phyloP scores from a whole-genome alignment of 176 grass and related monocot species.

The Juncus inflexus region DNA sequence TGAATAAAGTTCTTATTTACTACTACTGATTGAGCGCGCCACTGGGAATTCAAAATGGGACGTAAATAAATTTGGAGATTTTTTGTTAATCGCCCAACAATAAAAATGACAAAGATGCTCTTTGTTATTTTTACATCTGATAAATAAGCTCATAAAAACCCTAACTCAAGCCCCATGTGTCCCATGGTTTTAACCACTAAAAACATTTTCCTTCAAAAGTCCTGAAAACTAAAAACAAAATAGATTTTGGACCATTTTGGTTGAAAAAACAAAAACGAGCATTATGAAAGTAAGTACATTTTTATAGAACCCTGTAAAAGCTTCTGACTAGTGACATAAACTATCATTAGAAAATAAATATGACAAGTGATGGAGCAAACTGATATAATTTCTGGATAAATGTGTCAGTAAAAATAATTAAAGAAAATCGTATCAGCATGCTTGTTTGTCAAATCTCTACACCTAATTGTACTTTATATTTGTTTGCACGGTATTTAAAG shows the following conservation, averaged over 20 bases:
- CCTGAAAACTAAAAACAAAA: conserved; percentile 9
- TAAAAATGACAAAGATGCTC: conserved; percentile 23
- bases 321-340: background rate
- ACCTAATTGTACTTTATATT: conserved; percentile 24
- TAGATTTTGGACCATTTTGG: background rate
- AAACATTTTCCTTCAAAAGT: background rate
- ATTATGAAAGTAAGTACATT: background rate
- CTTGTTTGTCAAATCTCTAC: background rate
- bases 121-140: conserved; percentile 28
- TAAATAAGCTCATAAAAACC: conserved; percentile 14
- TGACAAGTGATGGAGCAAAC: background rate
- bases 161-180: conserved; percentile 10
- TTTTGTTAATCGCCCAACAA: conserved; percentile 20
- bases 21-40: no score
- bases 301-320: conserved; percentile 2
- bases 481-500: conserved; percentile 24
- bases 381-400: conserved; percentile 3
- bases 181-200: conserved; percentile 3
- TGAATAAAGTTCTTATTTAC: no score
- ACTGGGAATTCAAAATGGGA: no score
- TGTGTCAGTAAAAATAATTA: conserved; percentile 2
- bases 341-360: background rate
- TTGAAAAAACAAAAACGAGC: background rate
- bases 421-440: background rate
- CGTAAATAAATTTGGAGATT: no score